These are phyloP conservation scores for Cardamine chenopodiifolia DNA, from an alignment of 345 rosid genomes.

Conservation along the genomic window DNA sequence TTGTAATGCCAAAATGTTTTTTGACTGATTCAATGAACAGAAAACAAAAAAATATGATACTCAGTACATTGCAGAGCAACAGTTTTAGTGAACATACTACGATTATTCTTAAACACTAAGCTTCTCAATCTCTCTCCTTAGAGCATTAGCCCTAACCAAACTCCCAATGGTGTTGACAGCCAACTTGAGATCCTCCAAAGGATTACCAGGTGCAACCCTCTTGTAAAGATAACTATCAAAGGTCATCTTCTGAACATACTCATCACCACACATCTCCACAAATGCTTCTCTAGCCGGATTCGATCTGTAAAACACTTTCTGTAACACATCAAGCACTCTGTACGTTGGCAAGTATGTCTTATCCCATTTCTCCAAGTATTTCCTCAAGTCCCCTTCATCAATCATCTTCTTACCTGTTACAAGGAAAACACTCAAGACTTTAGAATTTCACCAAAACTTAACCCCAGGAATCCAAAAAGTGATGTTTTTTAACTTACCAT, in stretches of 20 bases:
- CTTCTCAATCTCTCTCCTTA: constrained; percentile 86
- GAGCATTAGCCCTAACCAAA: constrained; percentile 92
- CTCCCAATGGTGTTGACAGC: constrained; percentile 94
- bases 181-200: constrained; percentile 82
- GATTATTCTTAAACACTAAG: constrained; percentile 51
- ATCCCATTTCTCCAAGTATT: constrained; percentile 94
- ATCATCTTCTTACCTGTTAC: constrained; percentile 67
- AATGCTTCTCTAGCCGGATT: constrained; percentile 93
- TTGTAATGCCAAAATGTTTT: constrained; percentile 40
- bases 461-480: not conserved
- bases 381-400: constrained; percentile 84
- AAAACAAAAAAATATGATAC: constrained; percentile 34
- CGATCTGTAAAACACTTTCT: constrained; percentile 86
- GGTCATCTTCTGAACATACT: constrained; percentile 96
- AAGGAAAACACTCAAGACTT: not conserved
- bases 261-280: constrained; percentile 88
- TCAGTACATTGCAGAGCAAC: not conserved
- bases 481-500: constrained; percentile 39
- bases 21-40: constrained; percentile 33
- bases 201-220: constrained; percentile 81
- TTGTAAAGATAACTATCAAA: constrained; percentile 92
- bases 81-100: constrained; percentile 15
- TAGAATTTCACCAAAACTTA: not conserved
- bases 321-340: constrained; percentile 84
- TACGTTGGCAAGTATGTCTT: constrained; percentile 93